phyloP scores from a whole-genome alignment of 2,329 filamentous ascomycete genomes.

The Phialophora expanda region DNA sequence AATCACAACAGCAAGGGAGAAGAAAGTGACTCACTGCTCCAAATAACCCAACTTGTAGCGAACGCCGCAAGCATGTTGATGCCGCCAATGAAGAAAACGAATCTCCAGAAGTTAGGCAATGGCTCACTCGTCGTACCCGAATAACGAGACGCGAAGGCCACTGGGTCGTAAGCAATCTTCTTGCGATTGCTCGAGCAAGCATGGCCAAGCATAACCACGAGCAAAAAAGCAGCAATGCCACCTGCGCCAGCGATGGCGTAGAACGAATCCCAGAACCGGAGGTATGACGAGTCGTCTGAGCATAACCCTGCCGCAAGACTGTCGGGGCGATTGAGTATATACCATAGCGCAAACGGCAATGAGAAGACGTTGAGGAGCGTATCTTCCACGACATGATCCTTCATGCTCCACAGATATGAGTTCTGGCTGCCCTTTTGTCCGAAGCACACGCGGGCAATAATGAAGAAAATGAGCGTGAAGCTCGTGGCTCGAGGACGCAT shows the following conservation, averaged over 20 bases:
- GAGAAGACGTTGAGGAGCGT: slow-evolving; percentile 10
- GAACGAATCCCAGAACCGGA: slow-evolving; percentile 15
- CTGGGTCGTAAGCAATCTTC: neutral
- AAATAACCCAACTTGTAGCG: slow-evolving; percentile 12
- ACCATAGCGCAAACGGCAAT: slow-evolving; percentile 14
- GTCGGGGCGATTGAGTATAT: slow-evolving; percentile 10
- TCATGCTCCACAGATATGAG: slow-evolving; percentile 11
- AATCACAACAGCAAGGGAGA: neutral
- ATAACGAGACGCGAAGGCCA: neutral
- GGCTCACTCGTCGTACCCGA: neutral
- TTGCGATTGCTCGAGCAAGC: slow-evolving; percentile 3
- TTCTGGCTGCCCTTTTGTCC: slow-evolving; percentile 8
- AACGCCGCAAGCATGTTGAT: slow-evolving; percentile 13
- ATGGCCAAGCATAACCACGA: slow-evolving; percentile 11
- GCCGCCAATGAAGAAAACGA: slow-evolving; percentile 2
- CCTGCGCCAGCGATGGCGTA: slow-evolving; percentile 9
- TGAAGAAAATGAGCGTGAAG: slow-evolving; percentile 13
- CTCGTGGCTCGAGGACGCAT: slow-evolving; percentile 12
- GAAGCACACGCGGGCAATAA: slow-evolving; percentile 10
- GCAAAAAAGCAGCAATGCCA: neutral
- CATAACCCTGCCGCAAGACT: neutral
- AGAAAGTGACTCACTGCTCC: slow-evolving; percentile 15
- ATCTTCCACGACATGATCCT: slow-evolving; percentile 13
- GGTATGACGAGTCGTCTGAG: slow-evolving; percentile 8
- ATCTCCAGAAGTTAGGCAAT: slow-evolving; percentile 9